A percentile compares a stretch with the other conserved stretches of the same genome.
Conservation (phyloP, 2,329 filamentous ascomycete species). For the Nothopassalora personata region DNA sequence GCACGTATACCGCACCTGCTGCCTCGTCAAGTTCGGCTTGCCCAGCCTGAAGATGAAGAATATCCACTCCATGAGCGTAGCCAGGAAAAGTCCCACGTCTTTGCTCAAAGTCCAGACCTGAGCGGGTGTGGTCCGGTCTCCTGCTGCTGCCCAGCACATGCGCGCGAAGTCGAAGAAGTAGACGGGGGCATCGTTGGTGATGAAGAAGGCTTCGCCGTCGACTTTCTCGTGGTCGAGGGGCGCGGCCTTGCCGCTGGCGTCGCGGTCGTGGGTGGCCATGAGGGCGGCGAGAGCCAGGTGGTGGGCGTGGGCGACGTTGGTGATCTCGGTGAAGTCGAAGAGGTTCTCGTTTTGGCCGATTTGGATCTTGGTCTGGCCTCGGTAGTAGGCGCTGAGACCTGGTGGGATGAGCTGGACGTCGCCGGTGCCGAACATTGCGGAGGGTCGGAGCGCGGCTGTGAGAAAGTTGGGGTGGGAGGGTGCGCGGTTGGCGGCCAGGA, state of each 20-base stretch:
- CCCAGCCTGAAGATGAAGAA: constrained; percentile 41
- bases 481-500: constrained; percentile 46
- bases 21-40: constrained; percentile 43
- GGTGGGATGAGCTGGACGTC: constrained; percentile 44
- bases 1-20: constrained; percentile 58
- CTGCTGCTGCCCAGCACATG: constrained; percentile 42
- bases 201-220: constrained; percentile 49
- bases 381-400: constrained; percentile 41
- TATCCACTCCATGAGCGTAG: constrained; percentile 40
- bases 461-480: constrained; percentile 40
- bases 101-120: constrained; percentile 41
- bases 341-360: constrained; percentile 49
- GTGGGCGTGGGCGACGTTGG: constrained; percentile 49
- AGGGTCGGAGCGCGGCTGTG: constrained; percentile 46
- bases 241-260: constrained; percentile 26
- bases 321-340: constrained; percentile 51
- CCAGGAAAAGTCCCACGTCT: constrained; percentile 40
- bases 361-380: constrained; percentile 47
- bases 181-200: constrained; percentile 47
- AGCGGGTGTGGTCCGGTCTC: constrained; percentile 34
- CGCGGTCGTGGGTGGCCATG: constrained; percentile 39
- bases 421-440: constrained; percentile 49
- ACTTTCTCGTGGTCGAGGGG: constrained; percentile 45
- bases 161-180: constrained; percentile 50
- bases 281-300: constrained; percentile 48